Base-by-base conservation (phyloP, 2,329 filamentous ascomycete species). In the Talaromyces albobiverticillius region DNA sequence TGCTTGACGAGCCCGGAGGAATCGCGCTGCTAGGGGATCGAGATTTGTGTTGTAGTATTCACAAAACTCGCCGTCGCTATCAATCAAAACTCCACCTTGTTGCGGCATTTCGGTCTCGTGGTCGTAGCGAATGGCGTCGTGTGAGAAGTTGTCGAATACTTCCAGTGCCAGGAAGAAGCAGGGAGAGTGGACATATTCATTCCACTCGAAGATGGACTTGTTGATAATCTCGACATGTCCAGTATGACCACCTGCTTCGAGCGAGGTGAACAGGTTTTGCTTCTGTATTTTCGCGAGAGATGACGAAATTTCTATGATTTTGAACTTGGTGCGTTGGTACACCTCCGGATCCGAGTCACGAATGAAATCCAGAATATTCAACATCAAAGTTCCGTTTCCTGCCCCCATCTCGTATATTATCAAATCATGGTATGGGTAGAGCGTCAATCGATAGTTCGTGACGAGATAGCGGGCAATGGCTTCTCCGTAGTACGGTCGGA, bases 401-500 rank as follows among this genome's bases (percentile, higher is more conserved):
- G 94, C 94, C 50, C 94, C 94, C 88, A 99, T 95, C 71, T 99
- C 94, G 81, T 96, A 99, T 71, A 99, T 95, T 64, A 95, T 89
- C 50, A 99, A 82, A 73, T 99, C 94, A 73, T 96, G 87, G 77
- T 97, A 96, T 2, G 94, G 94, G 70, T 94, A 97, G 53, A 90
- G 84, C 42, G 89, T 90, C 69, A 96, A 84, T 69, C 94, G 91
- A 81, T 99, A 99, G 76, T 99, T 96, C 61, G 90, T 87, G 61
- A 97, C 86, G 42, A 99, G 83, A 71, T 97, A 96, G 18, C 93
- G 87, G n/a, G 93, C 94, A 62, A 99, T 90, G 31, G 94, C 90
- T 78, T 99, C 92, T 67, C 93, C 95, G 70, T 99, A 99, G 74
- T 93, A 95, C 0, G 95, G 94, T 29, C 90, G 84, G 76, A 99